Evolutionary conservation across 768 basidiomycete species (phyloP), one percentile per base, ranked within the genome.

Genomic region (Lentinus brumalis): DNA sequence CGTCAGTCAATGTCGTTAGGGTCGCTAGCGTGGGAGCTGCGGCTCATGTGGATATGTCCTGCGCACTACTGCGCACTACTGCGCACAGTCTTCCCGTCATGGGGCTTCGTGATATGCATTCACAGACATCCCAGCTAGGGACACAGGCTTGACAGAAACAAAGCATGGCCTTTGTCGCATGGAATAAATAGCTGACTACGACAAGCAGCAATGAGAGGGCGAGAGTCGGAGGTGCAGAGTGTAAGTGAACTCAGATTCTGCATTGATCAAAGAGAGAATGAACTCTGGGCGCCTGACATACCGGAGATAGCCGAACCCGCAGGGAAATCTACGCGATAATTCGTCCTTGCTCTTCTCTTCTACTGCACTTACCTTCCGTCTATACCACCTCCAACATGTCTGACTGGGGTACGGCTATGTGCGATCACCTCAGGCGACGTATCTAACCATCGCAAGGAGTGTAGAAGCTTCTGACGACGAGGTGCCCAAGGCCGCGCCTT

Each of bases 351-450:
- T 44, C 18, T 45, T 45, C 47, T 53, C 11, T 46, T 32, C 31
- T 41, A 10, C 31, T 38, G 12, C 47, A 39, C 29, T 47, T 12
- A 21, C 38, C 3, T 39, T 41, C 16, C 8, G 4, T 21, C 29
- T 16, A 47, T 30, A 21, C 30, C 35, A 53, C 35, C 14, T 39
- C 30, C 47, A 45, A 21, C 40, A 78, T 82, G 80, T 77, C 79
- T 67, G 79, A 81, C 69, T 82, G 81, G 81, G 80, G 80, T 81
- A 75, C 60, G 35, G 32, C 40, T 31, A n/a, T 45, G 18, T 11
- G 15, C 15, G n/a, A 38, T 7, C 14, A 47, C 26, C 18, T 3
- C 18, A 45, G 9, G 16, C 18, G 41, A 16, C 32, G 45, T 15
- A 5, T 16, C 56, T 67, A 52, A 63, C 32, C 62, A 47, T 68